These are phyloP conservation scores for Saccharomycopsis schoenii DNA, from an alignment of 805 yeast species.

Conservation along the genomic window DNA sequence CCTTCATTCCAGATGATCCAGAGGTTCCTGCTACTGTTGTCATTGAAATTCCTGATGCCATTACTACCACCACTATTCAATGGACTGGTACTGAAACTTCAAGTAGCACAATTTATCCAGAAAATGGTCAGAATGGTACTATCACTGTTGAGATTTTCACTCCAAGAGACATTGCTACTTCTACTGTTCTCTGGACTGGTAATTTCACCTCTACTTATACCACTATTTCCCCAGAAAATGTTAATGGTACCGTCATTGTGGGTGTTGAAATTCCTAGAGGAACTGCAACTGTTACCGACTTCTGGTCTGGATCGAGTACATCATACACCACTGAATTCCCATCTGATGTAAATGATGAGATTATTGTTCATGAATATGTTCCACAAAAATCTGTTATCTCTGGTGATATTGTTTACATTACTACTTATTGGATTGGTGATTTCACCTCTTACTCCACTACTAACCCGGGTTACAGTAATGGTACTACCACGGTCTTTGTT, in stretches of 20 bases:
- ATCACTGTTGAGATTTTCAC: not conserved
- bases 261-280: not conserved
- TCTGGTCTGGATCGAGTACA: not conserved
- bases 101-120: not conserved
- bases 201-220: slow-evolving; percentile 2
- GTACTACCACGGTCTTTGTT: not conserved
- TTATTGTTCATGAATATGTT: not conserved
- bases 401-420: not conserved
- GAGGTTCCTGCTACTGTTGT: not conserved
- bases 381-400: not conserved
- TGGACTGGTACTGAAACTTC: not conserved
- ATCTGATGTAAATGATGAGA: not conserved
- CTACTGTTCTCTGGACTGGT: slow-evolving; percentile 1
- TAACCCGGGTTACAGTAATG: not conserved
- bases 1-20: not conserved
- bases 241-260: not conserved
- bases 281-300: not conserved
- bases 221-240: not conserved
- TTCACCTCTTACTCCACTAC: not conserved
- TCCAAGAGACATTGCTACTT: not conserved
- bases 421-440: slow-evolving; percentile 3
- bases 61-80: not conserved
- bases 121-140: not conserved
- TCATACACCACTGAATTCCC: not conserved
- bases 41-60: not conserved